Percentiles rank a stretch among this genome's conserved stretches.
phyloP scores from a whole-genome alignment of 169 alveolate genomes.

The Perkinsus olseni region DNA sequence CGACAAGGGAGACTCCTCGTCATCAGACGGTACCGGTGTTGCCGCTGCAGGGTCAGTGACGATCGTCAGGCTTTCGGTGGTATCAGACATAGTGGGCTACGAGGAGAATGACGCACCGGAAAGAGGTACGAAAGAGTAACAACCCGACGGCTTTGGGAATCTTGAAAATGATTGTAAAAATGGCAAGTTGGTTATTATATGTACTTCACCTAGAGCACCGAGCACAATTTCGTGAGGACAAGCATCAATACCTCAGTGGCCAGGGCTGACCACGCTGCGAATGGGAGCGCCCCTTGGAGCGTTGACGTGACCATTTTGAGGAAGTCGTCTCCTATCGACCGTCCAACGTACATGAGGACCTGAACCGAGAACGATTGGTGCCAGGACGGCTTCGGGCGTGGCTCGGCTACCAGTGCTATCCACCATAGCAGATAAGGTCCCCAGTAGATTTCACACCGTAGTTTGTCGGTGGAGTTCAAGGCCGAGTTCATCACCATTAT shows the following conservation, averaged over 20 bases:
- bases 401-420: not conserved
- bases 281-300: not conserved
- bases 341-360: not conserved
- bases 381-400: not conserved
- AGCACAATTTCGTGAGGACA: too few species aligned
- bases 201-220: not conserved
- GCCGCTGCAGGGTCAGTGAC: not conserved
- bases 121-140: not conserved
- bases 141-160: not conserved
- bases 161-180: not conserved
- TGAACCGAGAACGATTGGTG: not conserved
- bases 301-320: not conserved
- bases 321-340: not conserved
- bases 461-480: not conserved
- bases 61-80: not conserved
- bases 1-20: not conserved
- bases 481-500: not conserved
- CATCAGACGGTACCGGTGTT: not conserved
- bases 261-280: not conserved
- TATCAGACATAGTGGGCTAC: not conserved
- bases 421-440: not conserved
- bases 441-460: not conserved
- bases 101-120: not conserved
- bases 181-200: not conserved
- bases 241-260: not conserved